These are phyloP conservation scores for Thermomyces lanuginosus DNA, from an alignment of 2,329 filamentous ascomycete genomes.

Conservation along the genomic window DNA sequence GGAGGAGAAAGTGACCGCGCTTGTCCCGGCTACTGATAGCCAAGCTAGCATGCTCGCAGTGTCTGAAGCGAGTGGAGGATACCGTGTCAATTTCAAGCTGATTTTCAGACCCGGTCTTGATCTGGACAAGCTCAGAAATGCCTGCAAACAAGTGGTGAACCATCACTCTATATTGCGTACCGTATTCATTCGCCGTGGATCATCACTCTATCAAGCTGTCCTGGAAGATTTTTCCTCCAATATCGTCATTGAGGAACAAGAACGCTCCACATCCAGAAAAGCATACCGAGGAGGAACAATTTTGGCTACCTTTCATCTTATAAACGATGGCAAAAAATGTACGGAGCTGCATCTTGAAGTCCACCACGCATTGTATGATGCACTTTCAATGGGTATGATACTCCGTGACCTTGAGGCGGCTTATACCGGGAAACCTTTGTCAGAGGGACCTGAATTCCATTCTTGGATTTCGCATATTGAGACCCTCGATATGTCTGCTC, in stretches of 20 bases:
- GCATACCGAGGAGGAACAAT: slow-evolving; percentile 4
- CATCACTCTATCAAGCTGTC: neutral
- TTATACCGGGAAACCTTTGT: slow-evolving; percentile 28
- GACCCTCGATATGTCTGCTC: neutral
- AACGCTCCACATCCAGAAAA: slow-evolving; percentile 6
- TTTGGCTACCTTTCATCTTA: slow-evolving; percentile 2
- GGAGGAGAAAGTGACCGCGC: neutral
- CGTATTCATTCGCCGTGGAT: neutral
- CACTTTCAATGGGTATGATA: slow-evolving; percentile 5
- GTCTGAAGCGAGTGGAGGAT: neutral
- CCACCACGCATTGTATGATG: slow-evolving; percentile 6
- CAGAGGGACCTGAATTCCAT: slow-evolving; percentile 7
- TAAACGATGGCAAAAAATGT: slow-evolving; percentile 4
- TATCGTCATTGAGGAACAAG: slow-evolving; percentile 9
- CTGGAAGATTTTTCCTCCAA: slow-evolving; percentile 6
- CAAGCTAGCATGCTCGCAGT: neutral
- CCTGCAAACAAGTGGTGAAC: slow-evolving; percentile 2
- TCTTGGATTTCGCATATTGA: slow-evolving; percentile 1
- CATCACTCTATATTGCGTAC: slow-evolving; percentile 4
- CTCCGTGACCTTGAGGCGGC: slow-evolving; percentile 10
- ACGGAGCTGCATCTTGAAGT: slow-evolving; percentile 24
- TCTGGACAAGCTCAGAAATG: slow-evolving; percentile 4
- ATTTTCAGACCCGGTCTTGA: slow-evolving; percentile 6
- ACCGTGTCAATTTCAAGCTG: slow-evolving; percentile 5
- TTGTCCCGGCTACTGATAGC: neutral